Conservation (phyloP, 2,329 filamentous ascomycete genomes). For the Monosporascus sp. region DNA sequence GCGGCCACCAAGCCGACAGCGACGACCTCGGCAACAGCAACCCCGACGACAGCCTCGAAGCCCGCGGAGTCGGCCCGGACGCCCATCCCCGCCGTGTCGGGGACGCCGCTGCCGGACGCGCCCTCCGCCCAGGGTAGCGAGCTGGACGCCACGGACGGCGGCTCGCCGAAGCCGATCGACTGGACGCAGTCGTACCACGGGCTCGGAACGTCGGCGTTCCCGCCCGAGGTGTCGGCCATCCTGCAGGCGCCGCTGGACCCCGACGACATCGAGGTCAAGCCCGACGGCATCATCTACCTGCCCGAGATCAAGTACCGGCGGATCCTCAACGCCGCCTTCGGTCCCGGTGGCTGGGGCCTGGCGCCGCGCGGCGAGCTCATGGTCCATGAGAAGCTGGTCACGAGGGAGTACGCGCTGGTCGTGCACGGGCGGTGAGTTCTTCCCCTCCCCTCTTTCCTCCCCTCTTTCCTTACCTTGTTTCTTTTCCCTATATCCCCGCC, state of each 20-base stretch:
- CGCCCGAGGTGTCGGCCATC: constrained; percentile 60
- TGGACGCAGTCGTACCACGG: constrained; percentile 84
- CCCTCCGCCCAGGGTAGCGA: constrained; percentile 1
- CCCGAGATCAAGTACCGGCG: constrained; percentile 97
- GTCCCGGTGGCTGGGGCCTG: constrained; percentile 91
- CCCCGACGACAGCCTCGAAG: constrained; percentile 6
- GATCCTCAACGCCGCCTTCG: constrained; percentile 85
- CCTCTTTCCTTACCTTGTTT: not conserved
- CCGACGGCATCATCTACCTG: constrained; percentile 91
- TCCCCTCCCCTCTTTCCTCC: not conserved
- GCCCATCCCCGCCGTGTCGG: constrained; percentile 22
- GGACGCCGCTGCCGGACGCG: constrained; percentile 23
- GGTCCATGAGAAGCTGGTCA: constrained; percentile 74
- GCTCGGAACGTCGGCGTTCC: constrained; percentile 65
- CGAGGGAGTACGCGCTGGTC: constrained; percentile 88
- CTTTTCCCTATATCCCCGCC: not conserved
- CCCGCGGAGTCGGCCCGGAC: constrained; percentile 7
- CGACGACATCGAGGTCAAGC: constrained; percentile 91
- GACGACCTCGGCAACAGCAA: constrained; percentile 5
- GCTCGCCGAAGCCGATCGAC: constrained; percentile 43
- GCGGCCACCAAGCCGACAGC: constrained; percentile 2
- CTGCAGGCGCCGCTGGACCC: constrained; percentile 62
- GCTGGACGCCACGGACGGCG: constrained; percentile 1
- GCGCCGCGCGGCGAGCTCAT: constrained; percentile 82
- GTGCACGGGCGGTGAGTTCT: constrained; percentile 72